Base-by-base conservation (phyloP, 1,139 yeast genomes). In the Geotrichum reessii region DNA sequence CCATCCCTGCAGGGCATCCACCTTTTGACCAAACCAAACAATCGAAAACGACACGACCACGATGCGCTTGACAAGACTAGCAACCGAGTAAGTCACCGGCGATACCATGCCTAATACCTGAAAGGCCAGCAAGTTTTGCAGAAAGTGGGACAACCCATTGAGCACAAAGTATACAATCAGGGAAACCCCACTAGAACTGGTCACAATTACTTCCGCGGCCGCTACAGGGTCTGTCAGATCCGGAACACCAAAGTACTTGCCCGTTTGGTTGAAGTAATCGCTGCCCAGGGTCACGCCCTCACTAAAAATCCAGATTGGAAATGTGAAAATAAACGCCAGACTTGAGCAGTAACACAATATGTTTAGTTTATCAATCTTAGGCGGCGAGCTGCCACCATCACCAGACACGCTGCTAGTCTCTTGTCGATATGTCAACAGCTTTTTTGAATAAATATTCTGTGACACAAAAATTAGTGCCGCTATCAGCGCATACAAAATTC, bases 1-100 rank as follows among this genome's bases (percentile, higher is more conserved):
- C 63, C 81, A 68, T 33, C 84, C 81, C 72, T 92, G 97, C 28
- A 75, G 70, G 17, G 67, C 65, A 8, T 81, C 72, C 73, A 74
- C 81, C 57, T 65, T 73, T 71, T 69, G 87, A 78, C 70, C 88
- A 81, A 77, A 92, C 83, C 95, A 85, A 8, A 87, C 62, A 64
- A 92, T 85, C 7, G 97, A 89, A 61, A 86, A 86, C 27, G 85
- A 74, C 60, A 92, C 91, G 56, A 92, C 92, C 42, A 89, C 86
- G 57, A 92, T 89, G 65, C 98, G 82, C 71, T 92, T 92, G 72
- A 91, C 75, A 60, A 92, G 84, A 68, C 88, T 88, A 49, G 97
- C 97, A 67, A 92, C 89, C 47, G 96, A 87, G 74, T 92, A 92
- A 64, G 92, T 88, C 53, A 92, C 93, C 0, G 98, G 95, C 14